Base-by-base conservation (phyloP, 2,329 filamentous ascomycete genomes). In the Pseudogymnoascus sp. region DNA sequence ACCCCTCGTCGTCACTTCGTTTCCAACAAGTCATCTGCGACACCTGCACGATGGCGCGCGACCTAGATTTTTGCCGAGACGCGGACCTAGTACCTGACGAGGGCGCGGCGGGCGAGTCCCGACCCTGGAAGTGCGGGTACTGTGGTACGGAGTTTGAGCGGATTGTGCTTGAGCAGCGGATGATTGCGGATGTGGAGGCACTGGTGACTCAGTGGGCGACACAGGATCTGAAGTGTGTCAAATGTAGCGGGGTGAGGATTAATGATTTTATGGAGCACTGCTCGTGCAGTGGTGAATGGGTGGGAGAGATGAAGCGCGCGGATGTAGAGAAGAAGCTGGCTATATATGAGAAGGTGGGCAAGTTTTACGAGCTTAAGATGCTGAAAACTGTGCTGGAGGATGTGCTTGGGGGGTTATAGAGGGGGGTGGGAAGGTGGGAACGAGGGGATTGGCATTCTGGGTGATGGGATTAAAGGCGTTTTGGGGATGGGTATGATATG, bases 211-310 rank as follows among this genome's bases (percentile, higher is more conserved):
- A 89, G 69, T 99, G 96, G 93, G 82, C 86, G 66, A 90, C 88
- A 35, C 93, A 97, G 77, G 95, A 99, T 74, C 76, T 97, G 63
- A 91, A 91, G 76, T 99, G 95, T 68, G 64, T 58, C 1, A 81
- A 83, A 64, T 89, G 87, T 73, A 85, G 83, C 33, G 91, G 91
- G 68, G 75, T 96, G 40, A 80, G 91, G 71, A 81, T 90, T 41
- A 97, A 96, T 73, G 93, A 97, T 71, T 96, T 97, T 70, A 92
- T 95, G 87, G 93, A 97, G 74, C 93, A 97, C 75, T 99, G 96
- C 76, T 89, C 88, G 9, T 99, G 95, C 79, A 91, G 90, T 65
- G 95, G 95, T 3, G 83, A 84, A 64, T 99, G 95, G 95, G 82
- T 81, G 16, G 85, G 85, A 67, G 90, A 86, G 18, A 80, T 93